Percentiles rank a stretch among this genome's conserved stretches.
Evolutionary conservation across 495 filamentous ascomycete genomes (phyloP).

Genomic region (Cryomyces minteri): DNA sequence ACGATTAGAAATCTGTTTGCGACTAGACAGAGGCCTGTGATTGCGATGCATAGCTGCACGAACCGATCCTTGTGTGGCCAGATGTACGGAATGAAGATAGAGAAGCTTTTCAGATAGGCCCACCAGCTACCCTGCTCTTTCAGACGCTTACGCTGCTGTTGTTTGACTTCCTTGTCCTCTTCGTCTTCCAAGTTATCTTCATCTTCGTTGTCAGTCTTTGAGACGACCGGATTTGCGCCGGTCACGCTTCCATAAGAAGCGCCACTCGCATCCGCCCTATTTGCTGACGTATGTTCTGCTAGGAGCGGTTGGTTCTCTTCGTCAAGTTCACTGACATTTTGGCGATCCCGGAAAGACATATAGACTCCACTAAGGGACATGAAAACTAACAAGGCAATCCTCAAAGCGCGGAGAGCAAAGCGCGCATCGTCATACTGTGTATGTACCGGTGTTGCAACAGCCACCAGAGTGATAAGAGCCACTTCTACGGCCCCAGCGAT

Average conservation of each 20-base stretch:
- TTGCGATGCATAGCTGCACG: constrained; percentile 11
- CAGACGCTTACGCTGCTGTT: constrained; percentile 14
- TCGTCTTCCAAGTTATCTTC: constrained; percentile 4
- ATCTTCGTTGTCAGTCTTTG: constrained; percentile 1
- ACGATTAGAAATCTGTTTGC: constrained; percentile 16
- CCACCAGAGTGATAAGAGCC: not conserved
- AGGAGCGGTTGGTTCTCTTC: not conserved
- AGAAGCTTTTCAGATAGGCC: constrained; percentile 17
- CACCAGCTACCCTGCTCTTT: constrained; percentile 18
- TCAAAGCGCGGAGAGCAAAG: not conserved
- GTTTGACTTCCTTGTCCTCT: constrained; percentile 11
- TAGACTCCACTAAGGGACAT: no score
- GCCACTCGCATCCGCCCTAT: not conserved
- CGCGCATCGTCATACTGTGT: not conserved
- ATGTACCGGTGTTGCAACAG: not conserved
- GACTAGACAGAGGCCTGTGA: constrained; percentile 8
- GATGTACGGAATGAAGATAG: constrained; percentile 19
- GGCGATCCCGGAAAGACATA: not conserved
- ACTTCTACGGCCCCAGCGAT: not conserved
- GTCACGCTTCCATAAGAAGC: not conserved
- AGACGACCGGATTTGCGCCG: not conserved
- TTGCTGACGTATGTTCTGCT: not conserved
- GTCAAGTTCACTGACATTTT: not conserved
- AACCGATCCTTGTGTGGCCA: constrained; percentile 14
- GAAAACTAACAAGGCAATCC: no score